Evolutionary conservation across 371 early-diverging fungal genomes (phyloP), one percentile per base, ranked within the genome.

Genomic region (Quaeritorhiza haematococci): DNA sequence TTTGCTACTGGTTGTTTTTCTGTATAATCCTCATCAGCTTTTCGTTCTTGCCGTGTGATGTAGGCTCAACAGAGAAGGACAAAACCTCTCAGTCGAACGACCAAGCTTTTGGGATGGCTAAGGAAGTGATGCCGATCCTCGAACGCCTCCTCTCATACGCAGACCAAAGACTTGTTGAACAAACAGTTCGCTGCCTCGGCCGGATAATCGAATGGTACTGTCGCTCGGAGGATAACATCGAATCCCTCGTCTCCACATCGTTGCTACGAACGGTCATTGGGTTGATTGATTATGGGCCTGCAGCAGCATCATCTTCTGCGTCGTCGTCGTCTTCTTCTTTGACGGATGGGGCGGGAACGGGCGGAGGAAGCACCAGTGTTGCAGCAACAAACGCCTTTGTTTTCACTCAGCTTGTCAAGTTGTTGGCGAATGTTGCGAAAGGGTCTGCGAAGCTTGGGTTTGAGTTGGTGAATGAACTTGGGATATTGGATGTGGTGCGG

Each of bases 101-200:
- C 28, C 43, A 26, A 43, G 35, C 75, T 41, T 80, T 85, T 51
- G 35, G 69, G 0, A 88, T 82, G 74, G 84, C 86, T 0, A 67
- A 75, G 59, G 88, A 85, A 35, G 75, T 86, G 7, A 62, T 88
- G 3, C 90, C 88, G 3, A 87, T 78, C 3, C 58, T 93, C 3
- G 83, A 84, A 65, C 80, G 81, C 35, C 78, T 89, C 17, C 64
- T 91, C 26, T 62, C 61, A 1, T 83, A 87, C 59, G 67, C 79
- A 0, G 94, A 94, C 59, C 74, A 82, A 53, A 85, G 82, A 48
- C 74, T 91, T 1, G 85, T 86, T 21, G 89, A 91, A 60, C 68
- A 85, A 30, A 71, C 83, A 0, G 88, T 92, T 27, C 64, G 79
- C 0, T 82, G 83, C 42, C 72, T 90, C 66, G 79, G 79, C 21